Evolutionary conservation across 1,284 basidiomycete genomes (phyloP), one percentile per base, ranked within the genome.

Genomic region (Irpex sp.): DNA sequence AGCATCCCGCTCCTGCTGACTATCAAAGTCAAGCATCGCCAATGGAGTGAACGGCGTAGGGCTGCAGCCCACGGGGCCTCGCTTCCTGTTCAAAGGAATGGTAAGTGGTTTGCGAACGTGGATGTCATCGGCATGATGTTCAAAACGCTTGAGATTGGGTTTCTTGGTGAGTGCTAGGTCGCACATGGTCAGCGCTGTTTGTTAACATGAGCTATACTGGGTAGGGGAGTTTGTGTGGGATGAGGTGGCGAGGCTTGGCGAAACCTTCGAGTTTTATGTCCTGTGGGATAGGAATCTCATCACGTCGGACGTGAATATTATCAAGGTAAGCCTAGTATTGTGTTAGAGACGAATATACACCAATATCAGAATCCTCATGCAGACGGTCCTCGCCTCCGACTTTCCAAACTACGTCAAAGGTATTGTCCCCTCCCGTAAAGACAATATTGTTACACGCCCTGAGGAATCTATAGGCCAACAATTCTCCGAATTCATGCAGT

Each of bases 401-500:
- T 71, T 70, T 47, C 39, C 61, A 13, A 62, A 63, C 19, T 72
- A 60, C 33, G 68, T 67, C 59, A 71, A 71, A 47, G 70, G 70
- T 68, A 37, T 35, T 7, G 46, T 26, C 26, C 17, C 9, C 19
- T 15, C 26, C 26, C 26, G 26, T 26, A 26, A 26, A 26, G 26
- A 26, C 26, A 26, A 26, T 26, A 26, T 26, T 19, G 17, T 36
- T 31, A 9, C 33, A 39, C 58, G 3, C 15, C 19, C 17, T 4
- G 1, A 35, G 51, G 55, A 26, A 43, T 6, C 19, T 19, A 35
- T 50, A 65, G 77, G 77, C 1, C 65, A 69, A 13, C 66, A 64
- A 49, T 72, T 77, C 35, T 54, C 61, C 53, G 69, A 67, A 35
- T 70, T 69, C 51, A 75, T 73, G 1, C 61, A 71, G 33, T 71